Evolutionary conservation across 495 filamentous ascomycete genomes (phyloP), one percentile per base, ranked within the genome.

Genomic region (Neurospora tetrasperma): DNA sequence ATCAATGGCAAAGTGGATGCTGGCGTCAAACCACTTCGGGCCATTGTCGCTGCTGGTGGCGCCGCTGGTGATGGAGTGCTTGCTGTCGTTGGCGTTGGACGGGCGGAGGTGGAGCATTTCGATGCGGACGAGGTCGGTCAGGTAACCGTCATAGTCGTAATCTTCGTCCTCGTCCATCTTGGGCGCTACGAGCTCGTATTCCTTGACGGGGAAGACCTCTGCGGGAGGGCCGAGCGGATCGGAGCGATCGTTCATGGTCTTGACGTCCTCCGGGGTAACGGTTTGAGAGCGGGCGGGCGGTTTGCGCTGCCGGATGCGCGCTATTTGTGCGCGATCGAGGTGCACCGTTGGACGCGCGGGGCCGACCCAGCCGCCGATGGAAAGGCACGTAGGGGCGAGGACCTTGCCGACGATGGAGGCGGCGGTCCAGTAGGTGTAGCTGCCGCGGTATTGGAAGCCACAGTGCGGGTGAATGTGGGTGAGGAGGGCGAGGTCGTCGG

Each of bases 351-450:
- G 88, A 8, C 86, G 84, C 43, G 89, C 90, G 20, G 91, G 91
- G 0, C 91, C 91, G 54, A 92, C 82, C 91, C 91, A 93, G 44
- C 84, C 86, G 14, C 88, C 90, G 31, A 93, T 87, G 71, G 90
- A 85, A 38, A 87, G 87, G 77, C 91, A 92, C 23, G 90, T 90
- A 71, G 90, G 92, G 4, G 90, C 92, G 8, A 97, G 89, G 35
- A 92, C 90, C 77, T 92, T 92, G 31, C 90, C 91, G 8, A 92
- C 89, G 73, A 93, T 90, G 74, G 84, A 91, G 44, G 85, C 79
- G 69, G 87, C 87, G 6, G 89, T 87, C 90, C 90, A 93, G 83
- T 92, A 93, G 2, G 91, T 92, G 78, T 86, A 86, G 76, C 83
- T 86, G 48, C 83, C 86, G 54, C 88, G 86, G 76, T 92, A 92